These are phyloP conservation scores for Monosporozyma solicola DNA, from an alignment of 805 yeast species.

Conservation along the genomic window DNA sequence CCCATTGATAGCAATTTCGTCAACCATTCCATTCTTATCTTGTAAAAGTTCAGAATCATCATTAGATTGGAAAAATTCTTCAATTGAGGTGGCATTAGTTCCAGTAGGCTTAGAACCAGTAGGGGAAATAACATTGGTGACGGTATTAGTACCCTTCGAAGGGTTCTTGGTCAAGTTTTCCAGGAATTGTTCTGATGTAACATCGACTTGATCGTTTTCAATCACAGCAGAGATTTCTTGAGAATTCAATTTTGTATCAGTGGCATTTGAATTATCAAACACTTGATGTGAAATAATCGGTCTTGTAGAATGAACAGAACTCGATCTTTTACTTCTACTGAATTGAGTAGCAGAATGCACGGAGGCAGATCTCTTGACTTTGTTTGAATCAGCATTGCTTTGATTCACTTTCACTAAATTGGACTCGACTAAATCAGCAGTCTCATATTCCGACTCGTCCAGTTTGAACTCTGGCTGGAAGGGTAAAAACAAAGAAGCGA, in stretches of 20 bases:
- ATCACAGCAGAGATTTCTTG: conserved; percentile 4
- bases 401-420: conserved; percentile 16
- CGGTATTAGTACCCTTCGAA: conserved; percentile 4
- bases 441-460: conserved; percentile 14
- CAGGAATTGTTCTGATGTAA: conserved; percentile 28
- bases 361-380: conserved; percentile 19
- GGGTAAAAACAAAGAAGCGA: conserved; percentile 69
- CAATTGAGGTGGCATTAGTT: conserved; percentile 34
- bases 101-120: conserved; percentile 13
- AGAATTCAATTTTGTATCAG: conserved; percentile 4
- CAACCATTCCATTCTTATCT: neutral
- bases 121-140: neutral
- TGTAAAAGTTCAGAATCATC: neutral
- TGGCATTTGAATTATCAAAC: neutral
- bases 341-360: conserved; percentile 10
- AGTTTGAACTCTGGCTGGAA: conserved; percentile 56
- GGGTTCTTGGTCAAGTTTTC: conserved; percentile 22
- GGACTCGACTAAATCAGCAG: conserved; percentile 28
- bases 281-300: conserved; percentile 9
- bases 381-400: conserved; percentile 7
- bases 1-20: neutral
- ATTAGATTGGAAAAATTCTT: conserved; percentile 41
- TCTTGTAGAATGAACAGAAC: conserved; percentile 8
- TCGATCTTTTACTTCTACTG: conserved; percentile 2
- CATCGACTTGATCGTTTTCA: neutral